Percentiles rank a stretch among this genome's conserved stretches.
Evolutionary conservation across 768 basidiomycete species (phyloP).

Genomic region (Cantharellus cinnabarinus): DNA sequence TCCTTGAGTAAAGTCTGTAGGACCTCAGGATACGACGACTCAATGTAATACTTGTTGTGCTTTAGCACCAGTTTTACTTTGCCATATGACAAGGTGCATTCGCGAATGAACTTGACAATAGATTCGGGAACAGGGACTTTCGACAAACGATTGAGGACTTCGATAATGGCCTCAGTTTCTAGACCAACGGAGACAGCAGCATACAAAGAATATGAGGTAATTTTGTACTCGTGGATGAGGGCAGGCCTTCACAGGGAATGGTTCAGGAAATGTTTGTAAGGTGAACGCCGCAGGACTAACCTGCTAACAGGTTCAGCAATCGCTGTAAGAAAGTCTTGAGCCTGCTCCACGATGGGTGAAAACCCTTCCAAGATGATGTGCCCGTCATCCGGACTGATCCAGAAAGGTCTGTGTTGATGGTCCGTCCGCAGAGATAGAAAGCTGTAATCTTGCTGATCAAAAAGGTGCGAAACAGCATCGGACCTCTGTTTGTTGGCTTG

Average conservation of each 20-base stretch:
- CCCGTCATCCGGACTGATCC: slow-evolving; percentile 85
- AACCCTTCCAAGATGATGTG: slow-evolving; percentile 96
- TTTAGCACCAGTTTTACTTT: slow-evolving; percentile 97
- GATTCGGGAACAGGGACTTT: slow-evolving; percentile 87
- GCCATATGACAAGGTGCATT: slow-evolving; percentile 88
- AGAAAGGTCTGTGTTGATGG: slow-evolving; percentile 79
- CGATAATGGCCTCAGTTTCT: slow-evolving; percentile 95
- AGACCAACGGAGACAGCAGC: slow-evolving; percentile 97
- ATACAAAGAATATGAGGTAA: slow-evolving; percentile 93
- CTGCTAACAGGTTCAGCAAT: slow-evolving; percentile 98
- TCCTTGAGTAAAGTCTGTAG: slow-evolving; percentile 78
- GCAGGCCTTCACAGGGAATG: slow-evolving; percentile 44
- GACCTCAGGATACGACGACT: slow-evolving; percentile 87
- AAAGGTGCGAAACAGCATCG: slow-evolving; percentile 16
- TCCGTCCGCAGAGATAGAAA: slow-evolving; percentile 76
- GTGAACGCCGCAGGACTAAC: slow-evolving; percentile 28
- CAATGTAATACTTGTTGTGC: slow-evolving; percentile 93
- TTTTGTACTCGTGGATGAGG: slow-evolving; percentile 97
- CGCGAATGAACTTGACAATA: slow-evolving; percentile 72
- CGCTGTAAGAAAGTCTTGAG: slow-evolving; percentile 94
- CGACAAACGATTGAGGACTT: slow-evolving; percentile 70
- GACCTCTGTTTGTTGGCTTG: slow-evolving; percentile 28
- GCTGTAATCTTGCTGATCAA: slow-evolving; percentile 63
- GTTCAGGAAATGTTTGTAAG: background rate
- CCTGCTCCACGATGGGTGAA: slow-evolving; percentile 91